Conservation (phyloP, 768 basidiomycete species). For the Russula vinacea region DNA sequence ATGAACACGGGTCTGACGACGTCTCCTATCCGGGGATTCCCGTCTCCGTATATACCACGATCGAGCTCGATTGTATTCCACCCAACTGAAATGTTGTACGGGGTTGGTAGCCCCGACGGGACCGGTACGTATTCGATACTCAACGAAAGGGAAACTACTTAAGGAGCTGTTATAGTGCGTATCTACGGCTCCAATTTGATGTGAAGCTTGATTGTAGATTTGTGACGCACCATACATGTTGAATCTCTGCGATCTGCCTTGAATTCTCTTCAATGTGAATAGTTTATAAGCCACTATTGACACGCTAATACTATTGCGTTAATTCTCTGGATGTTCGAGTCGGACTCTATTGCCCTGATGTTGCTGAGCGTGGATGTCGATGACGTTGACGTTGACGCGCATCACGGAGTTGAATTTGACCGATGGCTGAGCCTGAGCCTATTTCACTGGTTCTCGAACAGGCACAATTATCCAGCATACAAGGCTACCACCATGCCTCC, state of each 20-base stretch:
- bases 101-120: conserved; percentile 70
- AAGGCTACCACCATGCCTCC: conserved; percentile 15
- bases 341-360: neutral
- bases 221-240: neutral
- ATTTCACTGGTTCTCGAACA: conserved; percentile 14
- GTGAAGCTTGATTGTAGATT: conserved; percentile 1
- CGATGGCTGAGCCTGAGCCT: conserved; percentile 5
- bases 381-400: neutral
- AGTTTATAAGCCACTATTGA: conserved; percentile 17
- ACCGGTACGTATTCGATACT: conserved; percentile 35
- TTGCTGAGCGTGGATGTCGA: neutral
- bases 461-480: neutral
- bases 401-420: conserved; percentile 19
- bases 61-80: conserved; percentile 73
- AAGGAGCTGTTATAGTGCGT: conserved; percentile 19
- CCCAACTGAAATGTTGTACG: conserved; percentile 82
- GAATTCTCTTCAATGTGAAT: conserved; percentile 1
- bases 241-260: conserved; percentile 18
- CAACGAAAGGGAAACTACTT: neutral
- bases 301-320: conserved; percentile 1
- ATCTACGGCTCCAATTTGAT: conserved; percentile 29
- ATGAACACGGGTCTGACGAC: conserved; percentile 54
- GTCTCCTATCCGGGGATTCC: conserved; percentile 52
- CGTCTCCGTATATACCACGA: conserved; percentile 59
- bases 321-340: conserved; percentile 1